A percentile compares a stretch with the other conserved stretches of the same genome.
These are phyloP conservation scores for Cladosporium sphaerospermum DNA, from an alignment of 2,329 filamentous ascomycete genomes.

Conservation along the genomic window DNA sequence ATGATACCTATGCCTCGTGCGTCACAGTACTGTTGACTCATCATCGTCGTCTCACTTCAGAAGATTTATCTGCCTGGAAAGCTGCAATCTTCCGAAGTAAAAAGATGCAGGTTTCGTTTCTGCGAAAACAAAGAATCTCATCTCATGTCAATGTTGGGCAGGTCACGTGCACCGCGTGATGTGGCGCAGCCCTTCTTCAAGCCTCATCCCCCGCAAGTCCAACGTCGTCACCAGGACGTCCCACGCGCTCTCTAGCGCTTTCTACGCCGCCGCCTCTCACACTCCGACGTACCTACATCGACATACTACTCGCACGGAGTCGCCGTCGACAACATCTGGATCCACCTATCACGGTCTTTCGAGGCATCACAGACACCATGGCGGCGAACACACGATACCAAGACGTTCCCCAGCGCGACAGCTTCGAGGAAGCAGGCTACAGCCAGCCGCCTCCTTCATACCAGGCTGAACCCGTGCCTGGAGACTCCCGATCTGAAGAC, in stretches of 20 bases:
- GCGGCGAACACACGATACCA: conserved; percentile 74
- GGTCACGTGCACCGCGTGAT: too few relatives aligned
- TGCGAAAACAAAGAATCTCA: neutral
- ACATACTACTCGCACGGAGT: neutral
- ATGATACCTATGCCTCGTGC: too few relatives aligned
- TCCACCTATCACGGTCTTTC: too few relatives aligned
- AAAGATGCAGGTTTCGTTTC: too few relatives aligned
- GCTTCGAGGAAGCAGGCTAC: conserved; percentile 65
- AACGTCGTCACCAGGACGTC: conserved; percentile 6
- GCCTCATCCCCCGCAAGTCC: neutral
- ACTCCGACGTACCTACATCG: neutral
- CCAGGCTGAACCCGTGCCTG: conserved; percentile 57
- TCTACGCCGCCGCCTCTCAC: neutral
- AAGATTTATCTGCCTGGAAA: too few relatives aligned
- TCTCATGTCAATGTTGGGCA: neutral
- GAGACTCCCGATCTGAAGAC: conserved; percentile 65
- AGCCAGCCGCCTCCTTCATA: conserved; percentile 80
- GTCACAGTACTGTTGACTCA: too few relatives aligned
- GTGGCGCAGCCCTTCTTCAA: neutral
- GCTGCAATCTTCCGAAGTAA: too few relatives aligned
- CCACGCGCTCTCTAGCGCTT: neutral
- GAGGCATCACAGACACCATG: conserved; percentile 44
- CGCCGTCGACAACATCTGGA: neutral
- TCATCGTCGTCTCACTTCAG: too few relatives aligned
- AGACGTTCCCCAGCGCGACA: conserved; percentile 77